Evolutionary conservation across 768 basidiomycete genomes (phyloP).

Genomic region (Cubamyces sp.): DNA sequence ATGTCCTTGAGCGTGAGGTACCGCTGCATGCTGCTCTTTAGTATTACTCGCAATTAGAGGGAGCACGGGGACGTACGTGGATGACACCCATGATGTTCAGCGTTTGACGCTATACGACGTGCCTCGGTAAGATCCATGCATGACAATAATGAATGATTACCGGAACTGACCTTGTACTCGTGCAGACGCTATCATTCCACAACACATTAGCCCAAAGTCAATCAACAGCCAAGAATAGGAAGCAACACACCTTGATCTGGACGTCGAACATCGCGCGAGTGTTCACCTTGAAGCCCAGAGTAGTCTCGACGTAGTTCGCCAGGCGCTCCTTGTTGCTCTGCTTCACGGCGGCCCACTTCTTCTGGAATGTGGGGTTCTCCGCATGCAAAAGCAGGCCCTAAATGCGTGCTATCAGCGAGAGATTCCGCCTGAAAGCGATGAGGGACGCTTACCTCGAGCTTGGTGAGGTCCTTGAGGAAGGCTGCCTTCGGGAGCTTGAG

Average conservation of each 20-base stretch:
- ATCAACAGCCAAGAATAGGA: neutral
- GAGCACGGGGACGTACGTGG: constrained; percentile 55
- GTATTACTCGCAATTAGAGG: neutral
- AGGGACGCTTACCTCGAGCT: constrained; percentile 51
- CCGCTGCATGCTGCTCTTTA: constrained; percentile 49
- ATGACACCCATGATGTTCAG: constrained; percentile 92
- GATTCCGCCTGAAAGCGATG: neutral
- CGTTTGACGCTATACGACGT: constrained; percentile 71
- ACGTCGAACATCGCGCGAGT: constrained; percentile 86
- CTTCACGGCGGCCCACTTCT: constrained; percentile 85
- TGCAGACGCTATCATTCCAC: constrained; percentile 70
- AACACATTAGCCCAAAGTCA: constrained; percentile 5
- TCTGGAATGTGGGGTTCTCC: constrained; percentile 75
- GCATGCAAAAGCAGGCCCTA: constrained; percentile 67
- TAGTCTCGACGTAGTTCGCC: constrained; percentile 72
- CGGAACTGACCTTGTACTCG: constrained; percentile 75
- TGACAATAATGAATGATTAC: neutral
- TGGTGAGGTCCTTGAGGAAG: constrained; percentile 85
- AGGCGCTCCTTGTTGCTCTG: constrained; percentile 89
- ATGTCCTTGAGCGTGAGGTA: constrained; percentile 83
- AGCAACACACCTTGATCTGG: constrained; percentile 71
- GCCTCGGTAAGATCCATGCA: neutral
- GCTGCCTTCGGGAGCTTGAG: constrained; percentile 72
- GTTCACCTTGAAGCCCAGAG: constrained; percentile 71
- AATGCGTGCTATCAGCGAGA: neutral